Base-by-base conservation (phyloP, 1,284 basidiomycete genomes). In the Veloporphyrellus conicus region DNA sequence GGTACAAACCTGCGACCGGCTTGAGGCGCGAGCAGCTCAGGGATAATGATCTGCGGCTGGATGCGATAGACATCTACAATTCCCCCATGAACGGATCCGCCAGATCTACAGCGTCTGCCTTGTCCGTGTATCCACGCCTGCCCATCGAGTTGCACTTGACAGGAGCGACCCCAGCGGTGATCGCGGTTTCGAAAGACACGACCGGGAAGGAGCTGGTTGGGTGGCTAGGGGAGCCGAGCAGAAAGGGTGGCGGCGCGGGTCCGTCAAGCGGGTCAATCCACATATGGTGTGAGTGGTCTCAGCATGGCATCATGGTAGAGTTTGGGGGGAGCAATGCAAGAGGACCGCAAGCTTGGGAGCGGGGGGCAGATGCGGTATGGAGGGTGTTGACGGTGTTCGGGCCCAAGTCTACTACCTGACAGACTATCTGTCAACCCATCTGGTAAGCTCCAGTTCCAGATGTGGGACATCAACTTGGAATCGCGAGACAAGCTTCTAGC, bases 261-360 rank as follows among this genome's bases (percentile, higher is more conserved):
- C 87, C 87, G 8, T 84, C 84, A 12, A 80, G 77, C 9, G 87
- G 87, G n/a, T 90, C 86, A 34, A 88, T 93, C 54, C 83, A 82
- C 16, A 91, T 93, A 52, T 95, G 90, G 88, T 87, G 90, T 56
- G 91, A 94, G 65, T 94, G 90, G 90, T 74, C 79, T n/a, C 75
- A 71, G 50, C 76, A 85, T 47, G 89, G 89, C 2, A 61, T 92
- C 20, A 85, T 90, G 83, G 77, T 90, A 15, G 89, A 92, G 61
- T 90, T 90, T 67, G 86, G 84, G 1, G 87, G 86, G 3, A 76
- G 78, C 41, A 79, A 86, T 54, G 82, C 86, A 12, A 77, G 76
- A 48, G 89, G 89, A 2, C 82, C 85, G 4, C 81, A 87, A 52
- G 88, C 87, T 54, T 92, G 89, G 90, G 89, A 92, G 56, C 76